A percentile compares a stretch with the other conserved stretches of the same genome.
phyloP scores from a whole-genome alignment of 257 asterid species.

The Solanum neorickii region DNA sequence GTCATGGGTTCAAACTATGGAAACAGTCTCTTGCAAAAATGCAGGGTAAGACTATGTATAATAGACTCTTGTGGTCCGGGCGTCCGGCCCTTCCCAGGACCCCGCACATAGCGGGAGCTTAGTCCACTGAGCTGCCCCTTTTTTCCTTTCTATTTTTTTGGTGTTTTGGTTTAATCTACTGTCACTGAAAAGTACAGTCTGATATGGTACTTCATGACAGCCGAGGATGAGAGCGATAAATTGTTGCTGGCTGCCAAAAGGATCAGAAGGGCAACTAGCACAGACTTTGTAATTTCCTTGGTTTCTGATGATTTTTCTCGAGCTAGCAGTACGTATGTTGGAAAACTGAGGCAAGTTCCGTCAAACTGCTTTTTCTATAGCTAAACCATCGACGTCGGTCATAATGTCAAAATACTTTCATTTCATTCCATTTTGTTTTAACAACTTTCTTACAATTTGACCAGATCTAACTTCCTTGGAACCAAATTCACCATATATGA shows the following conservation, averaged over 20 bases:
- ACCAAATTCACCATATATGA: conserved; percentile 15
- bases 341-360: conserved; percentile 55
- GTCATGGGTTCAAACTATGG: neutral
- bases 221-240: conserved; percentile 65
- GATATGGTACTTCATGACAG: conserved; percentile 30
- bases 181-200: neutral
- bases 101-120: neutral
- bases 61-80: neutral
- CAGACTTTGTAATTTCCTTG: conserved; percentile 72
- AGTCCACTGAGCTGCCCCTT: neutral
- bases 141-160: neutral
- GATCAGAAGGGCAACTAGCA: conserved; percentile 75
- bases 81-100: neutral
- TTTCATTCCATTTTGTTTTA: neutral
- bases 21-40: neutral
- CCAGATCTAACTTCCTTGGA: conserved; percentile 14
- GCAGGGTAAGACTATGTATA: neutral
- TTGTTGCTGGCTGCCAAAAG: conserved; percentile 70
- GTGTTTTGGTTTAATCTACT: neutral
- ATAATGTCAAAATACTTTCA: neutral
- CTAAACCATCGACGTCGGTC: neutral
- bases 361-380: neutral
- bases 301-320: conserved; percentile 79
- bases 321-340: conserved; percentile 81
- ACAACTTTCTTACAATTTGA: neutral